phyloP scores from a whole-genome alignment of 495 filamentous ascomycete species.

The Cetradonia linearis region DNA sequence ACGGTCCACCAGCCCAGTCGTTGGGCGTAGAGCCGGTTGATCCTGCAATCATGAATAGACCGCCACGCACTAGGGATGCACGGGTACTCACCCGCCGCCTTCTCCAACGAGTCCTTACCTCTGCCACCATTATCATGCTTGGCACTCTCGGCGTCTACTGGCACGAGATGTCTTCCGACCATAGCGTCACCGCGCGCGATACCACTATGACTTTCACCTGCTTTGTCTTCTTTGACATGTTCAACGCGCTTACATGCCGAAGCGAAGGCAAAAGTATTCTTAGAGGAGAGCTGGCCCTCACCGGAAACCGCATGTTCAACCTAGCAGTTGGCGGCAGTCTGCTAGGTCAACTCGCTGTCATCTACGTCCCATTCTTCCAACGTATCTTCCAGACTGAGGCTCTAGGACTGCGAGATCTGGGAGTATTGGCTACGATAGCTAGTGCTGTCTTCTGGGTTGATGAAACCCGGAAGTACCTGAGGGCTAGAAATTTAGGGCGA shows the following conservation, averaged over 20 bases:
- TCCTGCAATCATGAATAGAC: constrained; percentile 84
- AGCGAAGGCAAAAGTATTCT: constrained; percentile 84
- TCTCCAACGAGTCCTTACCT: constrained; percentile 75
- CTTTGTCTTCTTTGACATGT: constrained; percentile 98
- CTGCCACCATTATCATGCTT: constrained; percentile 76
- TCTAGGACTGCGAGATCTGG: constrained; percentile 58
- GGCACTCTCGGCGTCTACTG: constrained; percentile 87
- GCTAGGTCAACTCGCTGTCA: constrained; percentile 75
- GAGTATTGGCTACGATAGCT: constrained; percentile 59
- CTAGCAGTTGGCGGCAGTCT: constrained; percentile 80
- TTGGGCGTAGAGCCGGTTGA: constrained; percentile 94
- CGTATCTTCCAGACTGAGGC: constrained; percentile 92
- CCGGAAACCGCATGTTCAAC: constrained; percentile 89
- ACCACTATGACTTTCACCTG: constrained; percentile 99
- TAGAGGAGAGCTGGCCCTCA: constrained; percentile 69
- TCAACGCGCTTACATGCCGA: constrained; percentile 89
- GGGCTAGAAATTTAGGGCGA: constrained; percentile 26
- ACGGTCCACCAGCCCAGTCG: constrained; percentile 93
- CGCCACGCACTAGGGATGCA: constrained; percentile 73
- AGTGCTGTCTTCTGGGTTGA: constrained; percentile 93
- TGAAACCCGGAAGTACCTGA: constrained; percentile 70
- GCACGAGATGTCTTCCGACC: constrained; percentile 64
- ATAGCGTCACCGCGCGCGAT: constrained; percentile 78
- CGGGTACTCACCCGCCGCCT: constrained; percentile 77
- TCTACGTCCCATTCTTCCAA: constrained; percentile 90